These are phyloP conservation scores for Thraustochytrium striatum DNA, from an alignment of 352 stramenopile genomes.

Conservation along the genomic window DNA sequence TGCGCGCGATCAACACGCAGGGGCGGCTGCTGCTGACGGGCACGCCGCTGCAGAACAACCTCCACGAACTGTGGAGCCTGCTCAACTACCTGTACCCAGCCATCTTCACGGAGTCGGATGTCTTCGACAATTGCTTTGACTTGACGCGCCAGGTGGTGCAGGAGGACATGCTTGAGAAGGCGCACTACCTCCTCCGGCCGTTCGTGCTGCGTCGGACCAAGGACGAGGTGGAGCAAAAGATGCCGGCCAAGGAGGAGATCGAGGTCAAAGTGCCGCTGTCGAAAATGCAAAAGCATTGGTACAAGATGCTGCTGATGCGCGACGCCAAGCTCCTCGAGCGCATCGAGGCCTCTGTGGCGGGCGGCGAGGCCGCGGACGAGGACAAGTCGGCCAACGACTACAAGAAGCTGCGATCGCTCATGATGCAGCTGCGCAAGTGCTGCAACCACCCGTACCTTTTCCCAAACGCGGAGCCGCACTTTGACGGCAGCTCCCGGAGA, in stretches of 20 bases:
- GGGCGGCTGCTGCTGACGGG: conserved; percentile 76
- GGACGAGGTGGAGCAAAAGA: conserved; percentile 99
- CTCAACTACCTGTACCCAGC: conserved; percentile 97
- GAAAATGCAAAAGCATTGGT: conserved; percentile 50
- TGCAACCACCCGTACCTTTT: conserved; percentile 83
- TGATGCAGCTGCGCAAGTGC: conserved; percentile 92
- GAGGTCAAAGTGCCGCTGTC: conserved; percentile 50
- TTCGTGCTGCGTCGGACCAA: conserved; percentile 99
- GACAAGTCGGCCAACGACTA: not conserved
- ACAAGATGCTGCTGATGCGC: conserved; percentile 53
- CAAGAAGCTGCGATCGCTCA: conserved; percentile 59
- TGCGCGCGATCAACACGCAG: conserved; percentile 79
- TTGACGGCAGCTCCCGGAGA: conserved; percentile 46
- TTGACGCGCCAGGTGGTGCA: conserved; percentile 91
- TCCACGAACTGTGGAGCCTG: conserved; percentile 98
- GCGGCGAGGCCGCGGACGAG: not conserved
- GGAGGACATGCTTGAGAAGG: conserved; percentile 81
- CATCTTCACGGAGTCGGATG: conserved; percentile 89
- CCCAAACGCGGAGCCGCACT: conserved; percentile 43
- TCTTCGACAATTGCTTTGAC: conserved; percentile 93
- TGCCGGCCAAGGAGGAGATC: conserved; percentile 91
- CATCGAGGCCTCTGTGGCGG: conserved; percentile 22
- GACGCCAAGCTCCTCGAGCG: conserved; percentile 47
- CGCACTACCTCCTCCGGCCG: conserved; percentile 77
- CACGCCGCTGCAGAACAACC: conserved; percentile 92